These are phyloP conservation scores for Neurospora sp. DNA, from an alignment of 495 filamentous ascomycete genomes.

Conservation along the genomic window DNA sequence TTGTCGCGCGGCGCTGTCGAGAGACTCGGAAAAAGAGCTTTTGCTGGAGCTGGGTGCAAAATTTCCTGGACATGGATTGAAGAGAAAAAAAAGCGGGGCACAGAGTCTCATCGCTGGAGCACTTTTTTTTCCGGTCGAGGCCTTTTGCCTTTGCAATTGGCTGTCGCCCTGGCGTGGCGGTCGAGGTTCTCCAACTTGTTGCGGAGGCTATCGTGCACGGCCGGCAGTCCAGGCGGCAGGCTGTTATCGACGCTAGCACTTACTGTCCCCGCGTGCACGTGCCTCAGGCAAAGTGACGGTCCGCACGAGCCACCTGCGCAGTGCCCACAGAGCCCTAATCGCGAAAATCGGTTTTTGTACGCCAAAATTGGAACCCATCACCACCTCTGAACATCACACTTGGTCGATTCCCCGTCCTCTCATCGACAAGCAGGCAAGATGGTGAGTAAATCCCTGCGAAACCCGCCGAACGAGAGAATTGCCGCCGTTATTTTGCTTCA, in stretches of 20 bases:
- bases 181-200: neutral
- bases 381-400: slow-evolving; percentile 19
- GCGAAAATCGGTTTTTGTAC: slow-evolving; percentile 24
- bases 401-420: slow-evolving; percentile 23
- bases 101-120: neutral
- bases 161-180: neutral
- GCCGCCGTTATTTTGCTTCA: neutral
- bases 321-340: slow-evolving; percentile 28
- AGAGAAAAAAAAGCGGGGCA: slow-evolving; percentile 19
- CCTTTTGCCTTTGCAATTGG: neutral
- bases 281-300: slow-evolving; percentile 12
- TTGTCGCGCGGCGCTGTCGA: slow-evolving; percentile 10
- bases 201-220: neutral
- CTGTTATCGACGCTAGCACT: slow-evolving; percentile 11
- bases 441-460: slow-evolving; percentile 20
- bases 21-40: slow-evolving; percentile 16
- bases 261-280: neutral
- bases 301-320: slow-evolving; percentile 19
- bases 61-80: slow-evolving; percentile 17
- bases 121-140: slow-evolving; percentile 12
- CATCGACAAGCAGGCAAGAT: slow-evolving; percentile 30
- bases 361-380: slow-evolving; percentile 25
- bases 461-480: neutral
- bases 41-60: slow-evolving; percentile 24
- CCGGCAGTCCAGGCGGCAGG: neutral